These are phyloP conservation scores for Citrus maxima DNA, from an alignment of 345 rosid species.

Conservation along the genomic window DNA sequence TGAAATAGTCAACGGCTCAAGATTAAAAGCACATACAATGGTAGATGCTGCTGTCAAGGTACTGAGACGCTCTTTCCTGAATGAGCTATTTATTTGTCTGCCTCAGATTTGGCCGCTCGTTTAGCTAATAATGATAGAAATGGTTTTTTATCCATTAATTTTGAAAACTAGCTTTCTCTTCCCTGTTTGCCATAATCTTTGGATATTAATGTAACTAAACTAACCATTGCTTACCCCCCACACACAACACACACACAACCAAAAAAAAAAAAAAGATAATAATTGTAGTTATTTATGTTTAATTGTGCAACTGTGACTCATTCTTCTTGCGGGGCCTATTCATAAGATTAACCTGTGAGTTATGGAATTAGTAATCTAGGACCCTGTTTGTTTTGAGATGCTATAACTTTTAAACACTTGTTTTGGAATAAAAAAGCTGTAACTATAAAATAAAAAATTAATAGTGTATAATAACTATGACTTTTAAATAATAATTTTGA, in stretches of 20 bases:
- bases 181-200: not conserved
- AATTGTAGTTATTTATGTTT: not conserved
- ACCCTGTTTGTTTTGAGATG: too few species aligned
- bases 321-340: not conserved
- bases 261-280: too few species aligned
- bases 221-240: not conserved
- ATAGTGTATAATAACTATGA: too few species aligned
- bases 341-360: not conserved
- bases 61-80: not conserved
- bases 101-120: too few species aligned
- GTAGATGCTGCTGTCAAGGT: slow-evolving; percentile 92
- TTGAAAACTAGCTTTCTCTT: not conserved
- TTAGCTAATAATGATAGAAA: not conserved
- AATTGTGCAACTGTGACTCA: not conserved
- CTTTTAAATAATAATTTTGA: too few species aligned
- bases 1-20: slow-evolving; percentile 71
- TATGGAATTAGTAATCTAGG: not conserved
- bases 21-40: slow-evolving; percentile 67
- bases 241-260: too few species aligned
- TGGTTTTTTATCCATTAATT: not conserved
- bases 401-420: too few species aligned
- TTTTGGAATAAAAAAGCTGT: too few species aligned
- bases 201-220: not conserved
- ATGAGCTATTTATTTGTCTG: too few species aligned
- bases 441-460: too few species aligned